A percentile compares a stretch with the other conserved stretches of the same genome.
These are phyloP conservation scores for Phytopythium delawarense DNA, from an alignment of 352 stramenopile species.

Conservation along the genomic window DNA sequence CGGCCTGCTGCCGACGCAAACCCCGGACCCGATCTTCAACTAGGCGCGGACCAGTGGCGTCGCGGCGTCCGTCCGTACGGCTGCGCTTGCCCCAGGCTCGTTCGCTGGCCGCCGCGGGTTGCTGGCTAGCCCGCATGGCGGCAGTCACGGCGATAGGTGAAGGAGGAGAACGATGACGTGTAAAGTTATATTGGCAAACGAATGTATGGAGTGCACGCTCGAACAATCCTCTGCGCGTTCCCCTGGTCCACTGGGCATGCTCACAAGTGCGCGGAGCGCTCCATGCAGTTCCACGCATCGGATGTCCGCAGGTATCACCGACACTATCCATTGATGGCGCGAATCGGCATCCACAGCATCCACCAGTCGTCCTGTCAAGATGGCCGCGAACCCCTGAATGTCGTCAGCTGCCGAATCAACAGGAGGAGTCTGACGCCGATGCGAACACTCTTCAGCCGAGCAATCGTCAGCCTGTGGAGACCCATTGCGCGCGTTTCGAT, in stretches of 20 bases:
- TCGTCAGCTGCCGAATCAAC: too few relatives aligned
- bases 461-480: too few relatives aligned
- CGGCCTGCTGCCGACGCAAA: constrained; percentile 95
- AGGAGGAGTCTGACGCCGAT: too few relatives aligned
- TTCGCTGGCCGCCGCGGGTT: neutral
- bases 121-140: neutral
- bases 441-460: too few relatives aligned
- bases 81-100: neutral
- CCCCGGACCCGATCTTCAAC: constrained; percentile 82
- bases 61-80: neutral
- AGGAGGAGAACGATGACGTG: constrained; percentile 3
- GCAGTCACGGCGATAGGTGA: neutral
- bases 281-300: too few relatives aligned
- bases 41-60: constrained; percentile 8
- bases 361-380: too few relatives aligned
- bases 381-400: too few relatives aligned
- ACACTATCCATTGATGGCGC: too few relatives aligned
- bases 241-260: neutral
- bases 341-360: too few relatives aligned
- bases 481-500: too few relatives aligned
- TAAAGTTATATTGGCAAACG: constrained; percentile 25
- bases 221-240: neutral
- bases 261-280: neutral
- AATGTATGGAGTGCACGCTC: constrained; percentile 1
- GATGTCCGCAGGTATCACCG: too few relatives aligned